A percentile compares a stretch with the other conserved stretches of the same genome.
Conservation (phyloP, 2,329 filamentous ascomycete genomes). For the Gaeumannomyces tritici region DNA sequence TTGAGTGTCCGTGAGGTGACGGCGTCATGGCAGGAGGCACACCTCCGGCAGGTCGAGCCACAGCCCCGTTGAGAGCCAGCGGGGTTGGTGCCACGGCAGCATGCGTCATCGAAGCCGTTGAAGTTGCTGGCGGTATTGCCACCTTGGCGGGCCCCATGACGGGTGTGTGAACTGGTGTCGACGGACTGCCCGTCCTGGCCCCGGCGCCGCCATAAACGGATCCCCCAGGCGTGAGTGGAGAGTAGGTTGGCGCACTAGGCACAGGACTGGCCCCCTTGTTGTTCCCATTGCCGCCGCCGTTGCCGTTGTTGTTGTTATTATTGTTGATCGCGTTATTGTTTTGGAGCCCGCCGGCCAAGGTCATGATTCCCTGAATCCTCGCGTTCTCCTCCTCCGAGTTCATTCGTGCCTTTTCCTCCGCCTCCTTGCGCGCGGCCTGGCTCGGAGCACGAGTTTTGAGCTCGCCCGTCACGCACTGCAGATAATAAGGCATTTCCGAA, state of each 20-base stretch:
- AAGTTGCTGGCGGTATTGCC: neutral
- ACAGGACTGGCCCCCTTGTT: neutral
- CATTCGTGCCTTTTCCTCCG: conserved; percentile 51
- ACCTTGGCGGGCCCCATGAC: conserved; percentile 2
- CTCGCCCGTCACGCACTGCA: conserved; percentile 83
- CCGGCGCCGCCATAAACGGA: neutral
- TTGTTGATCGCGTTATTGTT: conserved; percentile 17
- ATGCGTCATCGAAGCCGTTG: neutral
- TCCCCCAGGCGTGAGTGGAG: conserved; percentile 3
- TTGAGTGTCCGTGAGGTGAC: neutral
- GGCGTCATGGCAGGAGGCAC: neutral
- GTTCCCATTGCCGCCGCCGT: neutral
- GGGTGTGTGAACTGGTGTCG: neutral
- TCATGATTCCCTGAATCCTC: conserved; percentile 50
- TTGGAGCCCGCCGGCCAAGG: conserved; percentile 42
- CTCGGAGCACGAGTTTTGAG: conserved; percentile 75
- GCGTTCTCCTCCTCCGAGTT: conserved; percentile 51
- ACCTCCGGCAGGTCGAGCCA: neutral
- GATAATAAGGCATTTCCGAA: conserved; percentile 80
- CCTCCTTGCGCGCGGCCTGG: conserved; percentile 59
- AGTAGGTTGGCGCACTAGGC: neutral
- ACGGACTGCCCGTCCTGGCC: conserved; percentile 3
- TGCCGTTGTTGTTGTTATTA: neutral
- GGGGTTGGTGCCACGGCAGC: neutral
- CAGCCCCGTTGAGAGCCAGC: neutral